phyloP scores from a whole-genome alignment of 75 land plant species.

The Chamaecyparis obtusa region DNA sequence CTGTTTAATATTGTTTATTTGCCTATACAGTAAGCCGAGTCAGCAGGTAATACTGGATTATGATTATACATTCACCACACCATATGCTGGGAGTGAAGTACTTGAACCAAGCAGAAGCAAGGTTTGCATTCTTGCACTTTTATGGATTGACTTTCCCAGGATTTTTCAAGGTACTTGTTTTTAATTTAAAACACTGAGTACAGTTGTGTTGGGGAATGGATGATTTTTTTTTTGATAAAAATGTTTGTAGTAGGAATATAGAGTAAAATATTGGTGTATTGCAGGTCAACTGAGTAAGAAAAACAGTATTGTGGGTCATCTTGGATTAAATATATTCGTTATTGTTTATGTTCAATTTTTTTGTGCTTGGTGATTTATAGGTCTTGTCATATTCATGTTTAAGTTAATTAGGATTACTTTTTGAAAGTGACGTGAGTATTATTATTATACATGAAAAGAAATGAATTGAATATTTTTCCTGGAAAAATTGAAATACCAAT shows the following conservation, averaged over 20 bases:
- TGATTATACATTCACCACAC: slow-evolving; percentile 98
- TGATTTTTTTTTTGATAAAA: background rate
- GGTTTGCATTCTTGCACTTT: slow-evolving; percentile 19
- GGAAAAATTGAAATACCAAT: background rate
- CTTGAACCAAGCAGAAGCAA: slow-evolving; percentile 22
- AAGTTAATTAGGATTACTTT: background rate
- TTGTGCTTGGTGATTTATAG: background rate
- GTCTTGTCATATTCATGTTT: background rate
- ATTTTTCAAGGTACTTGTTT: background rate
- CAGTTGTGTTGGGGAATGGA: background rate
- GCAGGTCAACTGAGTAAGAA: background rate
- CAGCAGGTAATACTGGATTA: slow-evolving; percentile 88
- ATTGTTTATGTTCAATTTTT: background rate
- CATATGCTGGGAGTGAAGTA: slow-evolving; percentile 87
- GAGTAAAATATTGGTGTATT: background rate
- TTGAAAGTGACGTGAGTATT: background rate
- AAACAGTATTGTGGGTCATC: background rate
- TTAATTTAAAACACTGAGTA: background rate
- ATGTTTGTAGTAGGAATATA: background rate
- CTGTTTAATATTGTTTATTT: background rate
- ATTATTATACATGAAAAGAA: background rate
- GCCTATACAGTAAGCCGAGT: slow-evolving; percentile 67
- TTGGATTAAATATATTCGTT: background rate
- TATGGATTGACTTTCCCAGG: background rate
- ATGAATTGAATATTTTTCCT: background rate